Evolutionary conservation across 148 eudicot genomes (phyloP).

Genomic region (Rhododendron ferrugineum): DNA sequence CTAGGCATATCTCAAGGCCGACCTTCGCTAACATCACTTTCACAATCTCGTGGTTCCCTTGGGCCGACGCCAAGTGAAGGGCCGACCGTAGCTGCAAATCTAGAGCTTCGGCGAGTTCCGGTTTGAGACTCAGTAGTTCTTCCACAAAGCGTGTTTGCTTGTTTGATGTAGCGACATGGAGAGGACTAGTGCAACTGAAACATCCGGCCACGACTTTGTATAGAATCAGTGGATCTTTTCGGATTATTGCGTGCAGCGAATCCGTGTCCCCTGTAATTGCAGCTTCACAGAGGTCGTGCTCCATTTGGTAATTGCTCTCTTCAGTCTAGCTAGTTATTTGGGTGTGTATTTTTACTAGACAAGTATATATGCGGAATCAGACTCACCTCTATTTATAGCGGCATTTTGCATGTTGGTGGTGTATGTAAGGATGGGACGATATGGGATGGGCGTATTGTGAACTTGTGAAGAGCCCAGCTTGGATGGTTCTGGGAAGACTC

Average conservation of each 20-base stretch:
- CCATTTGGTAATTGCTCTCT: background rate
- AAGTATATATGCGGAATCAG: background rate
- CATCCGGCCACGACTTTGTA: background rate
- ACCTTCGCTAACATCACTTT: background rate
- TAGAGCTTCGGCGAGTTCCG: background rate
- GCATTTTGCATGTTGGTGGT: too few relatives aligned
- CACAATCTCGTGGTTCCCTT: constrained; percentile 27
- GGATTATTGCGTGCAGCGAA: background rate
- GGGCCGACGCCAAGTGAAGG: constrained; percentile 32
- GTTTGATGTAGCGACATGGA: background rate
- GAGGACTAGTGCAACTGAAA: background rate
- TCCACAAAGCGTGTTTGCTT: background rate
- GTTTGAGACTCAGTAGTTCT: background rate
- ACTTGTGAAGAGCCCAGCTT: too few relatives aligned
- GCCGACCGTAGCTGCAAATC: constrained; percentile 13
- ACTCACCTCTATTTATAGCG: background rate
- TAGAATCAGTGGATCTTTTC: background rate
- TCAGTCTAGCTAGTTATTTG: background rate
- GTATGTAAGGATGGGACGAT: too few relatives aligned
- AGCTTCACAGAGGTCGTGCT: background rate
- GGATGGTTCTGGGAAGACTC: too few relatives aligned
- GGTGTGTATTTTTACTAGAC: background rate
- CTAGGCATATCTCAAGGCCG: constrained; percentile 22
- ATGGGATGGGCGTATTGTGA: too few relatives aligned
- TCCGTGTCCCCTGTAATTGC: background rate